Evolutionary conservation across 1,284 basidiomycete genomes (phyloP).

Genomic region (Malassezia nana): DNA sequence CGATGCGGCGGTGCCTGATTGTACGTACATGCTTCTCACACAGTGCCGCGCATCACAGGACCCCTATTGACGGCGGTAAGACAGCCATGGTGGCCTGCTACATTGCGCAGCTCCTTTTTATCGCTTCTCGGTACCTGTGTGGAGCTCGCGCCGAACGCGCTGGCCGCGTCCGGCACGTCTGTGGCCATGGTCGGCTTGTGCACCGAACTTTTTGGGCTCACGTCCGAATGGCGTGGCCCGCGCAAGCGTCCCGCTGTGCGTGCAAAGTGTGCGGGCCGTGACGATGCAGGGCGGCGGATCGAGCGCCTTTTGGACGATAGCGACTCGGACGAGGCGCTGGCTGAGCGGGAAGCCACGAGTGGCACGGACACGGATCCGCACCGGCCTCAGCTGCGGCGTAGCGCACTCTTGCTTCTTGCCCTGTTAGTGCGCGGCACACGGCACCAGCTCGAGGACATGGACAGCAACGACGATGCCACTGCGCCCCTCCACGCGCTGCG

Average conservation of each 20-base stretch:
- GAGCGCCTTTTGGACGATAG: conserved; percentile 13
- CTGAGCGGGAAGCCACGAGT: conserved; percentile 17
- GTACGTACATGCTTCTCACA: too few species aligned
- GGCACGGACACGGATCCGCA: conserved; percentile 28
- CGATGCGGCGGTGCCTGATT: conserved; percentile 58
- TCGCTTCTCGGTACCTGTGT: conserved; percentile 40
- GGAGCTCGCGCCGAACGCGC: conserved; percentile 31
- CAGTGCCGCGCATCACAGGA: conserved; percentile 22
- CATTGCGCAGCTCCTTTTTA: conserved; percentile 35
- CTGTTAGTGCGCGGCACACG: conserved; percentile 25
- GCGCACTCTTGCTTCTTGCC: conserved; percentile 34
- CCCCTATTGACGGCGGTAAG: conserved; percentile 32
- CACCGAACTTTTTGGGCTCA: conserved; percentile 32
- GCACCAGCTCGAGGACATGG: conserved; percentile 27
- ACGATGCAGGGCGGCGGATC: background rate
- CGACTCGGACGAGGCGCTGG: conserved; percentile 4
- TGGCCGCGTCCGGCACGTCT: conserved; percentile 23
- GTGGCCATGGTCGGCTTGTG: conserved; percentile 23
- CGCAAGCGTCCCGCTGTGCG: background rate
- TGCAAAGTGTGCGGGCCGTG: background rate
- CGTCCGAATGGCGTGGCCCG: conserved; percentile 17
- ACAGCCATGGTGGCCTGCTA: conserved; percentile 27
- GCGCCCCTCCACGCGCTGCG: conserved; percentile 21
- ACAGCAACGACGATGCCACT: background rate
- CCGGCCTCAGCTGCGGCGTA: conserved; percentile 35